Base-by-base conservation (phyloP, 2,329 filamentous ascomycete genomes). In the Calonectria pseudoreteaudii region DNA sequence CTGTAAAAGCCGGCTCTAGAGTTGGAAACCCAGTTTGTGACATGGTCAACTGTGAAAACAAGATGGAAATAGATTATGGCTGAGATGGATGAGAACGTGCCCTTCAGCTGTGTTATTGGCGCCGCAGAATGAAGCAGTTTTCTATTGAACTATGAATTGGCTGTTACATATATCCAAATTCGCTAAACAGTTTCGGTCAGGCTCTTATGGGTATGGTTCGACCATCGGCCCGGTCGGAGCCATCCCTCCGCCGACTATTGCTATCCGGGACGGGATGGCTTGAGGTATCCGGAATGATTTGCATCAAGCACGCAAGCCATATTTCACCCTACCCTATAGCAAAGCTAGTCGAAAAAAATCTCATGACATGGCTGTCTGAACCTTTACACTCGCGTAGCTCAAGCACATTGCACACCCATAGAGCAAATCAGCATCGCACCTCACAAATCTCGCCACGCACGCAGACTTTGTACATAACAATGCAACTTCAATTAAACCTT, bases 1-100 rank as follows among this genome's bases (percentile, higher is more conserved):
- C 65, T 16, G 65, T 67, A 26, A 67, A 67, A 30, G 65, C 65
- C 10, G 65, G 65, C 13, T 67, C 65, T 4, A 67, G 34, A 4
- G 49, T 44, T 7, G 65, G 49, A n/a, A 67, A 67, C 2, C 34
- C 49, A n/a, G 49, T 56, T 11, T 62, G 23, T 20, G 58, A 8
- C 58, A 62, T 62, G 58, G 16, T 28, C 11, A 34, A 20, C 30
- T n/a, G 13, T 28, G 13, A 23, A 23, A n/a, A 14, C n/a, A 6
- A 34, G 23, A n/a, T 30, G 16, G 11, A 4, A 16, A 20, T 53
- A 18, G 6, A 14, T 7, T 18, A 2, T 53, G 41, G 10, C 41
- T n/a, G 7, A 20, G 18, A 44, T 47, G 41, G 5, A 2, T 47
- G 20, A 18, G 10, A 47, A 2, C 20, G n/a, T 47, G 8, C 2